Base-by-base conservation (phyloP, 352 stramenopile species). In the Pythium brassicae region DNA sequence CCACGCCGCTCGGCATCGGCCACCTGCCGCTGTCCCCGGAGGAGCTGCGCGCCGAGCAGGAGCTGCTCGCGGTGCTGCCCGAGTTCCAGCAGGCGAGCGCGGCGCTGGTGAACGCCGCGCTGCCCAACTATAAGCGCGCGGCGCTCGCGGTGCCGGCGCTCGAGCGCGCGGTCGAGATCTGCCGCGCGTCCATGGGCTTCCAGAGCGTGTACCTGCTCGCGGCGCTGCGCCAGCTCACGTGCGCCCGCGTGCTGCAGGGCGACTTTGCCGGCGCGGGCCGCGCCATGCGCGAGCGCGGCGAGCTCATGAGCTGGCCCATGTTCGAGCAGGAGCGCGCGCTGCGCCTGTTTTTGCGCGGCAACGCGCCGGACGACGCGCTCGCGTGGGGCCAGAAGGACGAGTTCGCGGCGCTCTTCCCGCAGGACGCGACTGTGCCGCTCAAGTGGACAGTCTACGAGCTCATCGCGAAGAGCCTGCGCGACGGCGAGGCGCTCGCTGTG, bases 391-490 rank as follows among this genome's bases (percentile, higher is more conserved):
- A 86, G 34, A 86, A 80, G 49, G 71, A 84, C 3, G 66, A 65
- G 26, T 87, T 89, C 55, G 70, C 65, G 0, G 61, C 61, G 53
- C 62, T 81, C 6, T 85, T 72, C 57, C 76, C 81, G 0, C 73
- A 77, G 46, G 81, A 91, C 59, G 76, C 69, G 44, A 83, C 66
- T 0, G 55, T 88, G 59, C 76, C 78, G 23, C 62, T 89, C 32
- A 89, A 89, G 65, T 89, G 76, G 76, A 74, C 65, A 46, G 59
- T 89, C 46, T 91, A 91, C 62, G 78, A 88, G 57, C 66, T 87
- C 10, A 77, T 91, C 42, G 68, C 68, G 44, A 74, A 61, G 40
- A 70, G 71, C 42, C 55, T 91, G n/a, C 66, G 63, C 40, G 59
- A 74, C 29, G 78, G 78, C 35, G 45, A 65, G 60, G 68, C 32